Percentiles rank a stretch among this genome's conserved stretches.
These are phyloP conservation scores for Claviceps paspali DNA, from an alignment of 2,329 filamentous ascomycete genomes.

Conservation along the genomic window DNA sequence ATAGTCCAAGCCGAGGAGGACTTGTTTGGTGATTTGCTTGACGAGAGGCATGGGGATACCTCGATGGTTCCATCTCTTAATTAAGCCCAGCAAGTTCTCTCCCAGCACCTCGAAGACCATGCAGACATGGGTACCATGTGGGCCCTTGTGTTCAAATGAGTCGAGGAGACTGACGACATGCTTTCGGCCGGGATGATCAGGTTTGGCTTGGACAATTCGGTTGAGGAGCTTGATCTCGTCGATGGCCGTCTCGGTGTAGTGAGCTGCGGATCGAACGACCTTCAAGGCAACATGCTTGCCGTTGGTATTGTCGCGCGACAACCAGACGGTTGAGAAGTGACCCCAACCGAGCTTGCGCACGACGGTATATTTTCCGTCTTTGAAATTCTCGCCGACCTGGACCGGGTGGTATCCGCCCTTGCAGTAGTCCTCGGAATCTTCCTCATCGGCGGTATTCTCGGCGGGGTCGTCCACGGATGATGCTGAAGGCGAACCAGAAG, in stretches of 20 bases:
- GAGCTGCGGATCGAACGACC: constrained; percentile 90
- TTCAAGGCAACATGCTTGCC: constrained; percentile 95
- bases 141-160: constrained; percentile 94
- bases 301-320: constrained; percentile 67
- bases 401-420: constrained; percentile 98
- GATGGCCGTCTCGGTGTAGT: constrained; percentile 97
- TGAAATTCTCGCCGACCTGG: constrained; percentile 87
- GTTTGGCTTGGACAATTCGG: constrained; percentile 90
- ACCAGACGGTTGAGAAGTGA: constrained; percentile 95
- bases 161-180: constrained; percentile 94
- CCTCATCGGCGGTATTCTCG: constrained; percentile 92
- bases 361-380: constrained; percentile 90
- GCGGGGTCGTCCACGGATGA: constrained; percentile 69
- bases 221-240: constrained; percentile 98
- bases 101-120: constrained; percentile 99
- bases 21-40: constrained; percentile 98
- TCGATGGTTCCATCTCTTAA: constrained; percentile 97
- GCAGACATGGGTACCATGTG: constrained; percentile 91
- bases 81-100: constrained; percentile 84
- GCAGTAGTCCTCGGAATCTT: constrained; percentile 98
- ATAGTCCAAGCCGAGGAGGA: constrained; percentile 87
- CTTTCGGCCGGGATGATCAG: constrained; percentile 80
- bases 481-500: constrained; percentile 61
- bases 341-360: constrained; percentile 96
- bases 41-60: constrained; percentile 93